Evolutionary conservation across 1,284 basidiomycete species (phyloP), one percentile per base, ranked within the genome.

Genomic region (Trichosporon coremiiforme): DNA sequence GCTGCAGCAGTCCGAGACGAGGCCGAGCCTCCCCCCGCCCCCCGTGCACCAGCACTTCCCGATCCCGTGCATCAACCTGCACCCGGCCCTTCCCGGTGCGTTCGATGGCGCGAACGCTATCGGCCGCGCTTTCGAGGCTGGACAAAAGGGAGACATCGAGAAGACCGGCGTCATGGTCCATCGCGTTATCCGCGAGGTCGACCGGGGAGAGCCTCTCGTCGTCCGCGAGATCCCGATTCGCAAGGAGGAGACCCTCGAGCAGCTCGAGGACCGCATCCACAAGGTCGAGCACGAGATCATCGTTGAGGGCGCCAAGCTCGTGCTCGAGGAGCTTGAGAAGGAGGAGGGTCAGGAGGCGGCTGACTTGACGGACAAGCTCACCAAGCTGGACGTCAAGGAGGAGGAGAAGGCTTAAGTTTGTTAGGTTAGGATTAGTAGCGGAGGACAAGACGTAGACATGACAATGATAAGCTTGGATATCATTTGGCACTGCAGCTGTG

Each of bases 71-170:
- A 97, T 99, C 86, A 99, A 99, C 81, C 86, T 99, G 10, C 97
- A 99, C 79, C 96, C 97, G 9, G 97, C 96, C 5, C 86, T 99
- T 1, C 96, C 96, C 0, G 93, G 93, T 0, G 90, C 91, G 6
- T 99, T 99, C 76, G 95, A 98, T 76, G 97, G 97, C 9, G 90
- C 94, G 4, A 87, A 92, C 77, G 95, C 95, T 0, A 93, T 98
- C 69, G 88, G 91, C 70, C 86, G 96, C 25, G 94, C 95, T 1
- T 95, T 89, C 79, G 93, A 93, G 73, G 95, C 95, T 0, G 96
- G 91, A 80, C 87, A 92, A 78, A 87, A 86, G 70, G 94, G 93
- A 4, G 90, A 94, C 78, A 89, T 95, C 66, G 84, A 85, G 41
- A 85, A 87, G 68, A 91, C 93, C 0, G 96, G 96, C 0, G 90